Conservation (phyloP, 1,139 yeast genomes). For the Pichia sp. region DNA sequence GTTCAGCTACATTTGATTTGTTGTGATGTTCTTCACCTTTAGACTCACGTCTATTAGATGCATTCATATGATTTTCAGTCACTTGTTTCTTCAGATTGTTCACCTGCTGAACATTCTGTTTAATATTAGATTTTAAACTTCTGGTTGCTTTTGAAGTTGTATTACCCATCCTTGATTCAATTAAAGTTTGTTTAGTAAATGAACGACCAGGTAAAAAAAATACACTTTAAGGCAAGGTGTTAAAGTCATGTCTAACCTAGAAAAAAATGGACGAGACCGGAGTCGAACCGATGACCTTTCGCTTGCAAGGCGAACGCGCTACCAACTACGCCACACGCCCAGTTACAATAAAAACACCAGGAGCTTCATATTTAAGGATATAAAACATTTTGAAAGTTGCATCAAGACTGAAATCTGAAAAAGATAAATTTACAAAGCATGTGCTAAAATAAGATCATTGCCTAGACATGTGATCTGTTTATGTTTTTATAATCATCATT, state of each 20-base stretch:
- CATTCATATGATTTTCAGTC: neutral
- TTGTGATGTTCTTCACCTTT: neutral
- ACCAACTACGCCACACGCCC: constrained; percentile 73
- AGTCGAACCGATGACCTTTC: constrained; percentile 62
- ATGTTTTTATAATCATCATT: too few relatives aligned
- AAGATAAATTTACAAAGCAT: too few relatives aligned
- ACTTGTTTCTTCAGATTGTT: constrained; percentile 7
- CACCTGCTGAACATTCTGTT: neutral
- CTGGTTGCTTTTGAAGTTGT: constrained; percentile 15
- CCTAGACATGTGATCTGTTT: too few relatives aligned
- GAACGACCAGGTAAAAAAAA: neutral
- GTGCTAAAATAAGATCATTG: too few relatives aligned
- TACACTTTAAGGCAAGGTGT: neutral
- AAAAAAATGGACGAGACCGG: constrained; percentile 53
- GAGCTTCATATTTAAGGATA: too few relatives aligned
- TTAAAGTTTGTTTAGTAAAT: neutral
- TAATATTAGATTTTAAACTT: constrained; percentile 4
- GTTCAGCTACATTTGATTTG: neutral
- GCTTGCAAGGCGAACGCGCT: constrained; percentile 67
- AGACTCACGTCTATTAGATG: neutral
- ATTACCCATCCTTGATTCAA: constrained; percentile 14
- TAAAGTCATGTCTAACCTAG: constrained; percentile 17
- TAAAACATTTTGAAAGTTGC: too few relatives aligned
- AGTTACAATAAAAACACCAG: too few relatives aligned
- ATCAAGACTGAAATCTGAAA: too few relatives aligned